Conservation (phyloP, 805 yeast genomes). For the Suhomyces faveliae region DNA sequence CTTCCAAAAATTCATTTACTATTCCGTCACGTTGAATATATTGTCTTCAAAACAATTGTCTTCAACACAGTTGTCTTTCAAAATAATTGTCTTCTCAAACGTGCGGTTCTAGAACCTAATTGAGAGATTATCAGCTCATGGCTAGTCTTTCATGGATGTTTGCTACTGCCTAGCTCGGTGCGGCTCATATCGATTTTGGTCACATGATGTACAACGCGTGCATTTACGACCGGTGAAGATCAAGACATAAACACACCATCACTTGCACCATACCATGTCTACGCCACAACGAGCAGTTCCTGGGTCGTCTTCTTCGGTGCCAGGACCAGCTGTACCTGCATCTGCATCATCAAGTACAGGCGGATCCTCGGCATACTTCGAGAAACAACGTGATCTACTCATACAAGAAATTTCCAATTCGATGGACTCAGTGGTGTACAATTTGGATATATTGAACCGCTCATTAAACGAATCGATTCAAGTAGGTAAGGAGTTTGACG, state of each 20-base stretch:
- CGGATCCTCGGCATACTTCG: constrained; percentile 40
- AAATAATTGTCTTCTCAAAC: no score
- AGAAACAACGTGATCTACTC: constrained; percentile 56
- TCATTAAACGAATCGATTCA: constrained; percentile 65
- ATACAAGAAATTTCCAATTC: constrained; percentile 55
- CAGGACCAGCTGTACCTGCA: neutral
- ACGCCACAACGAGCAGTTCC: constrained; percentile 6
- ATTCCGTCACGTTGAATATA: no score
- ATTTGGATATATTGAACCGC: constrained; percentile 63
- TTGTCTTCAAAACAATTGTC: no score
- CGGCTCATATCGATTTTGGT: no score
- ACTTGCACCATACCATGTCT: constrained; percentile 1
- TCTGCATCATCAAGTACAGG: neutral
- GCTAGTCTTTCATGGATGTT: no score
- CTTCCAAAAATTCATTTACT: no score
- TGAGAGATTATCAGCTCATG: no score
- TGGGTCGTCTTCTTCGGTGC: constrained; percentile 1
- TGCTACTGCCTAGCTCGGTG: no score
- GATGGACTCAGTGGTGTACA: constrained; percentile 64
- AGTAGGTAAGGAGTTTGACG: constrained; percentile 74
- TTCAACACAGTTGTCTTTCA: no score
- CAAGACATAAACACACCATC: neutral
- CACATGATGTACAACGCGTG: no score
- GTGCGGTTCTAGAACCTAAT: no score
- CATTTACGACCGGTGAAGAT: no score